A percentile compares a stretch with the other conserved stretches of the same genome.
phyloP scores from a whole-genome alignment of 2,329 filamentous ascomycete genomes.

The Penicillium occitanis region DNA sequence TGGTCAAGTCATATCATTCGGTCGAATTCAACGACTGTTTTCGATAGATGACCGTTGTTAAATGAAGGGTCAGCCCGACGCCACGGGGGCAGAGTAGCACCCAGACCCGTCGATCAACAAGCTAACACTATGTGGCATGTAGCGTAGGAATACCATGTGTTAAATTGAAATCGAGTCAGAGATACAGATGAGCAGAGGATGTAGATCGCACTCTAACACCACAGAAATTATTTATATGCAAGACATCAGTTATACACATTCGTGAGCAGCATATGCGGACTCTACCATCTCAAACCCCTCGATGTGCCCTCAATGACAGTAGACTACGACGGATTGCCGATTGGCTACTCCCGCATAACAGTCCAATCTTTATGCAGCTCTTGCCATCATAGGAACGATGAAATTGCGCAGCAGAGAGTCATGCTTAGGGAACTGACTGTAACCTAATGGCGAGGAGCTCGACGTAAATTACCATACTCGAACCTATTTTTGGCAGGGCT shows the following conservation, averaged over 20 bases:
- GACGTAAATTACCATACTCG: too few species aligned
- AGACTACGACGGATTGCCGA: not conserved
- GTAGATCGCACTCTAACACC: not conserved
- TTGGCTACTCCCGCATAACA: not conserved
- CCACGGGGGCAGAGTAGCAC: slow-evolving; percentile 7
- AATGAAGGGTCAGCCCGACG: slow-evolving; percentile 12
- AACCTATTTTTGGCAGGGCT: not conserved
- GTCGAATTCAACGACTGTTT: not conserved
- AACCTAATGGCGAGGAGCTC: not conserved
- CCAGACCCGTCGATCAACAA: slow-evolving; percentile 9
- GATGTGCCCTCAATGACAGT: not conserved
- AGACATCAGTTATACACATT: not conserved
- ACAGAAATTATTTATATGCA: not conserved
- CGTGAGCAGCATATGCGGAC: not conserved
- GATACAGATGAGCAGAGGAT: not conserved
- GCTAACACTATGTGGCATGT: not conserved
- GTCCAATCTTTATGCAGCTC: not conserved
- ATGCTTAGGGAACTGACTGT: not conserved
- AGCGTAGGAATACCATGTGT: not conserved
- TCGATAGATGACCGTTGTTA: slow-evolving; percentile 7
- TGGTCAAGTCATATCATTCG: not conserved
- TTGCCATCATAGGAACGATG: not conserved
- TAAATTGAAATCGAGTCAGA: not conserved
- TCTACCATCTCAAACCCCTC: not conserved
- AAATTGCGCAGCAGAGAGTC: not conserved